phyloP scores from a whole-genome alignment of 1,284 basidiomycete genomes.

The Tilletia indica region DNA sequence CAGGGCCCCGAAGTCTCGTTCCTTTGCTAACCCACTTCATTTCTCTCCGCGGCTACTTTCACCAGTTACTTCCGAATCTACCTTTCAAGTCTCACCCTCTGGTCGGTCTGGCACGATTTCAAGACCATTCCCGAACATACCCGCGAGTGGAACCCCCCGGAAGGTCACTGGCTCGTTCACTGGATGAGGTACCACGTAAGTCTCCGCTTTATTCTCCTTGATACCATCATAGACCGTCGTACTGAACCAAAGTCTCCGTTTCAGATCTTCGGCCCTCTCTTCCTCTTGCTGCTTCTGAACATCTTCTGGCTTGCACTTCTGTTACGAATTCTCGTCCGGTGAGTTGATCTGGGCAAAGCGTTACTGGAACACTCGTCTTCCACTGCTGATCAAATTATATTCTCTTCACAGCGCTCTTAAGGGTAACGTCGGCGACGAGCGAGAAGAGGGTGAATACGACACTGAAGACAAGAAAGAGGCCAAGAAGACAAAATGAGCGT shows the following conservation, averaged over 20 bases:
- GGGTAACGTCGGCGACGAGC: conserved; percentile 39
- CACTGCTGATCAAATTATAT: neutral
- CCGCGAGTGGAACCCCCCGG: conserved; percentile 42
- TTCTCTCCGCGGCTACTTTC: conserved; percentile 18
- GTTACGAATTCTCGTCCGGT: conserved; percentile 50
- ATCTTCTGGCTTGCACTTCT: conserved; percentile 53
- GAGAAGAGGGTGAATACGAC: conserved; percentile 50
- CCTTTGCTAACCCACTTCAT: neutral
- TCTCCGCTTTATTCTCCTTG: neutral
- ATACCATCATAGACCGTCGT: neutral
- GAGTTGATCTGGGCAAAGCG: conserved; percentile 9
- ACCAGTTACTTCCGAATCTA: conserved; percentile 91
- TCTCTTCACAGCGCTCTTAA: conserved; percentile 29
- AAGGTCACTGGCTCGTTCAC: conserved; percentile 50
- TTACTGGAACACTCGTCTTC: neutral
- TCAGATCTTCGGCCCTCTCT: conserved; percentile 50
- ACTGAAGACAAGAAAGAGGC: conserved; percentile 35
- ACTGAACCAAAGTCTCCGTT: no score
- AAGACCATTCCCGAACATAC: conserved; percentile 66
- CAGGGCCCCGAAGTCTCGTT: neutral
- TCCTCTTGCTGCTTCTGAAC: conserved; percentile 51
- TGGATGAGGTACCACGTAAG: conserved; percentile 51
- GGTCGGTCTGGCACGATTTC: conserved; percentile 80
- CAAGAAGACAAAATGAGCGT: conserved; percentile 26
- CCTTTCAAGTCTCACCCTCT: conserved; percentile 81